phyloP scores from a whole-genome alignment of 1,284 basidiomycete genomes.

The Erythrobasidium hasegawianum region DNA sequence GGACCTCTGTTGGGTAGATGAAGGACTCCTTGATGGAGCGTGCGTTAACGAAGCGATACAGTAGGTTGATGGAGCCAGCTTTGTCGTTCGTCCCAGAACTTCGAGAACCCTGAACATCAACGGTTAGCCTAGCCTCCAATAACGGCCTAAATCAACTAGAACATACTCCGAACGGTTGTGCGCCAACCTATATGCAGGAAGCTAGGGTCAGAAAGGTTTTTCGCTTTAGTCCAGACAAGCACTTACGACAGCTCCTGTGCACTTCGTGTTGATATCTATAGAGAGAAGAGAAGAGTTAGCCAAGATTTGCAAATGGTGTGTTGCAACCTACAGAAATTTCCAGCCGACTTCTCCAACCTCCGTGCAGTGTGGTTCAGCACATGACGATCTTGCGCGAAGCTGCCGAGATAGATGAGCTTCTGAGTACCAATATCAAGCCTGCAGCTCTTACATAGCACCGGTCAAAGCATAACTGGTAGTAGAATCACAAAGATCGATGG shows the following conservation, averaged over 20 bases:
- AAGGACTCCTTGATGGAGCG: conserved; percentile 97
- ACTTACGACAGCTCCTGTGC: conserved; percentile 90
- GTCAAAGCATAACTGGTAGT: conserved; percentile 89
- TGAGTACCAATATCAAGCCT: too few species aligned
- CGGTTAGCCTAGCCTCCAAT: too few species aligned
- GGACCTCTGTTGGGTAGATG: conserved; percentile 67
- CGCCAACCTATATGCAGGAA: conserved; percentile 60
- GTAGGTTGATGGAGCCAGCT: conserved; percentile 81
- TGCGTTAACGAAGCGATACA: conserved; percentile 57
- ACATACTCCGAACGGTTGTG: conserved; percentile 81
- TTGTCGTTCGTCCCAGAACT: conserved; percentile 97
- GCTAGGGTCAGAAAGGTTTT: too few species aligned
- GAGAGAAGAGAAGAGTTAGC: too few species aligned
- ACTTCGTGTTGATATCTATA: conserved; percentile 50
- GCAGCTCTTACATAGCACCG: conserved; percentile 77
- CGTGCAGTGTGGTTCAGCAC: conserved; percentile 72
- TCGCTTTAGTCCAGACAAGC: too few species aligned
- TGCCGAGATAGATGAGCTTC: too few species aligned
- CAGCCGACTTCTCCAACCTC: conserved; percentile 73
- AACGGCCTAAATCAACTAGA: too few species aligned
- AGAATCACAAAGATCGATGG: conserved; percentile 77
- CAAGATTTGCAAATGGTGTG: too few species aligned
- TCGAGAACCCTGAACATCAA: conserved; percentile 61
- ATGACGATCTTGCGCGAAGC: conserved; percentile 74
- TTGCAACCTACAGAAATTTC: conserved; percentile 85